Evolutionary conservation across 164 flowering plant species (phyloP), one percentile per base, ranked within the genome.

Genomic region (Pachysandra terminalis): DNA sequence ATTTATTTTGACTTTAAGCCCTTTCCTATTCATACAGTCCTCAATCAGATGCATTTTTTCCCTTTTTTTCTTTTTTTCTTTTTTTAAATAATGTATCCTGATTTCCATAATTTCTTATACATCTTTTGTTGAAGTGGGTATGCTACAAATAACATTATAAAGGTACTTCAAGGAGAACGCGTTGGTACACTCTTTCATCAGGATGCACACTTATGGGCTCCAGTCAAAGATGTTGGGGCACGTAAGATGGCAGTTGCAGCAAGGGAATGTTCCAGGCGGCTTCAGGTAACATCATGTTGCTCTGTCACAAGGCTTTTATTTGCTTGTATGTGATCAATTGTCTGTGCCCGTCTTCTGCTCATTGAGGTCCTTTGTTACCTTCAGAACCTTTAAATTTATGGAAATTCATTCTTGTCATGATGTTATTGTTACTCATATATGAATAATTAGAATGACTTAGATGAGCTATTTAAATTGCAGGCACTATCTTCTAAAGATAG

Each of bases 221-320:
- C 86, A 66, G 21, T 53, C 54, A 83, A 83, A 71, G 91, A 83
- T 21, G 63, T 75, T 67, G 79, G 80, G 75, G 86, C 88, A 10
- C 86, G 90, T 61, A 90, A 88, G 54, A 96, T 96, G 98, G 98
- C 99, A 68, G 86, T 93, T 77, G 90, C 95, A 35, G 99, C 99
- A 45, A 86, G 99, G 77, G 97, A 91, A 61, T 74, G 98, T 78
- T 93, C 98, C 35, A 83, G 98, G 73, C 71, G 88, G 63, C 92
- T 95, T 73, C 96, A 95, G 94, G 98, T 95, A 69, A 63, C n/a
- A 56, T 64, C 58, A 25, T 9, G 28, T 1, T 40, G 48, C 16
- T 63, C 59, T 45, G 35, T 63, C 26, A 35, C 24, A 52, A 63
- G 17, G 2, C 58, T 55, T 51, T 23, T 27, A 45, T 48, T 54